These are phyloP conservation scores for Chrysanthemum makinoi DNA, from an alignment of 129 eudicot species.

Conservation along the genomic window DNA sequence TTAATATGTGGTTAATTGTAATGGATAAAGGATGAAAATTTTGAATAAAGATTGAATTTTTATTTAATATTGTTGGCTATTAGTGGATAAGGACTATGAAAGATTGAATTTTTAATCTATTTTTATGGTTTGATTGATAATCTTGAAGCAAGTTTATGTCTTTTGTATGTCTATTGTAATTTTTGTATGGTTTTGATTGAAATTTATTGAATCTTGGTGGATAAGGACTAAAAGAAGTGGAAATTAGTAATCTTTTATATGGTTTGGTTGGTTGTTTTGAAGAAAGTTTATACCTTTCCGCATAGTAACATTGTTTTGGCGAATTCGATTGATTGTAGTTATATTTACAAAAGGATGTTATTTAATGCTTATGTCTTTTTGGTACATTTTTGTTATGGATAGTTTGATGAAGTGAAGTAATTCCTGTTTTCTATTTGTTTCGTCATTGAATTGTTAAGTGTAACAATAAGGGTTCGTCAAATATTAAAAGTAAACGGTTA, in stretches of 20 bases:
- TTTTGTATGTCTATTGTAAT: constrained; percentile 7
- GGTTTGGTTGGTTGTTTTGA: too few relatives aligned
- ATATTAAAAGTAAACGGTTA: too few relatives aligned
- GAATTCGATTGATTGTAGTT: background rate
- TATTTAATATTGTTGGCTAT: background rate
- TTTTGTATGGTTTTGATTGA: background rate
- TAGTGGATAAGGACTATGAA: constrained; percentile 8
- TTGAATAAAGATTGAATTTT: background rate
- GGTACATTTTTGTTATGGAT: background rate
- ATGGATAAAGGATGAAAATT: background rate
- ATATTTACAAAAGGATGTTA: background rate
- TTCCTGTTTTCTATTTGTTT: too few relatives aligned
- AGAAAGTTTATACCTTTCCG: background rate
- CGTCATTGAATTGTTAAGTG: too few relatives aligned
- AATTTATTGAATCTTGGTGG: background rate
- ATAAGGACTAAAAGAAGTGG: background rate
- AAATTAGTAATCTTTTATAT: background rate
- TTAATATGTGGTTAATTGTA: background rate
- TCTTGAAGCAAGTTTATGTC: constrained; percentile 6
- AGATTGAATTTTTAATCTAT: background rate
- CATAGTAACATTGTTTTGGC: background rate
- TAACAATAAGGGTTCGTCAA: too few relatives aligned
- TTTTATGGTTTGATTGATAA: background rate
- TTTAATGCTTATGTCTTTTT: background rate
- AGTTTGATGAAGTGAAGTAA: too few relatives aligned